Evolutionary conservation across 148 eudicot species (phyloP).

Genomic region (Simmondsia chinensis): DNA sequence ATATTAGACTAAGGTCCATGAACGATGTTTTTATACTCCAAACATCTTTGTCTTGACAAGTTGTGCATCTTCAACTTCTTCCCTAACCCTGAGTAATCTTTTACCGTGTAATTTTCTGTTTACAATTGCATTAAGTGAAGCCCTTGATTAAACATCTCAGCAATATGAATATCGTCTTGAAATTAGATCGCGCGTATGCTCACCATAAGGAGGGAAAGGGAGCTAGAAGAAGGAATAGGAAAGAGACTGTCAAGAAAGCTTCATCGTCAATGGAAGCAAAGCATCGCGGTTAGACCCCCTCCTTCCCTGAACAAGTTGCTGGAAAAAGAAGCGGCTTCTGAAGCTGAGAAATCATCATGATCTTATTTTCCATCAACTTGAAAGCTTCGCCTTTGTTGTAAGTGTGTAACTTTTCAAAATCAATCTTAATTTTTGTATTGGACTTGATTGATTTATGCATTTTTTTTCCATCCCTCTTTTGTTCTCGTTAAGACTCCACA

Average conservation of each 20-base stretch:
- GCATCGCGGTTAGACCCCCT: slow-evolving; percentile 73
- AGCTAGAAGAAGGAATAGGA: slow-evolving; percentile 71
- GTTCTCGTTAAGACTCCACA: no score
- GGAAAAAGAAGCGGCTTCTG: slow-evolving; percentile 62
- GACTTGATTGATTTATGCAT: no score
- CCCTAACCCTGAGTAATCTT: background rate
- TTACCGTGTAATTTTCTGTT: background rate
- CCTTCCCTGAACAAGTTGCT: slow-evolving; percentile 62
- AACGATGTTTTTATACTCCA: no score
- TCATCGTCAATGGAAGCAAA: slow-evolving; percentile 72
- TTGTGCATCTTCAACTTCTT: background rate
- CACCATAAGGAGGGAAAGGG: slow-evolving; percentile 83
- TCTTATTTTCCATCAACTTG: no score
- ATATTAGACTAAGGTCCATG: no score
- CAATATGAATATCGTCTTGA: background rate
- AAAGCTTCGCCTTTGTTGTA: no score
- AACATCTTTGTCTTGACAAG: background rate
- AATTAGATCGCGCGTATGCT: slow-evolving; percentile 80
- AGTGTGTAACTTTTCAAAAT: no score
- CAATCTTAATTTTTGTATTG: no score
- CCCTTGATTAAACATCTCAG: background rate
- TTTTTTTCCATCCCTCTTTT: no score
- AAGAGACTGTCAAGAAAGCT: slow-evolving; percentile 88
- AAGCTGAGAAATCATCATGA: slow-evolving; percentile 57
- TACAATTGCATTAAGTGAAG: background rate